Percentiles rank a stretch among this genome's conserved stretches.
Evolutionary conservation across 2,329 filamentous ascomycete genomes (phyloP).

Genomic region (Diaporthe helianthi): DNA sequence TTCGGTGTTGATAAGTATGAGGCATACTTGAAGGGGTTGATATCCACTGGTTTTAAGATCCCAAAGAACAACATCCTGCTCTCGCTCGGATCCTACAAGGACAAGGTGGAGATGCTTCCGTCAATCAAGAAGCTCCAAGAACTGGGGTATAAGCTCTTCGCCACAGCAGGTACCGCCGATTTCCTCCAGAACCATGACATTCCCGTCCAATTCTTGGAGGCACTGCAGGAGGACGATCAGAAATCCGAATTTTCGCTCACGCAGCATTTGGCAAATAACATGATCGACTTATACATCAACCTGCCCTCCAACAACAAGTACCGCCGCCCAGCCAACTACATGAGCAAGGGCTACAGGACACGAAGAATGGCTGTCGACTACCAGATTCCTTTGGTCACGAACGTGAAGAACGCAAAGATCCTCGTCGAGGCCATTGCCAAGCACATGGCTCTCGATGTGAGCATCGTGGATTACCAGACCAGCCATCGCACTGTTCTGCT

Average conservation of each 20-base stretch:
- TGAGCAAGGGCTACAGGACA: conserved; percentile 97
- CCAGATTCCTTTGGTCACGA: conserved; percentile 95
- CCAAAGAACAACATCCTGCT: conserved; percentile 95
- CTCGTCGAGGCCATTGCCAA: conserved; percentile 92
- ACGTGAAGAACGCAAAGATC: conserved; percentile 99
- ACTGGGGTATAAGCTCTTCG: conserved; percentile 94
- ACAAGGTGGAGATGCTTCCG: conserved; percentile 96
- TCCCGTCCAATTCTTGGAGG: conserved; percentile 91
- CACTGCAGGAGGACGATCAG: conserved; percentile 82
- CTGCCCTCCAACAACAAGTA: conserved; percentile 98
- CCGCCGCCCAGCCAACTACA: conserved; percentile 94
- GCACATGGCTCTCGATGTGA: conserved; percentile 84
- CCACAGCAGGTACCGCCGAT: conserved; percentile 94
- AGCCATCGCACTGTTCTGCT: conserved; percentile 80
- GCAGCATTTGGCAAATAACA: conserved; percentile 95
- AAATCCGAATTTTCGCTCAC: conserved; percentile 97
- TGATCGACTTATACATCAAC: conserved; percentile 99
- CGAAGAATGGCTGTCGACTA: conserved; percentile 97
- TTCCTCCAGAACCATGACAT: conserved; percentile 94
- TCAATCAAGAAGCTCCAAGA: conserved; percentile 89
- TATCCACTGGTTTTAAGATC: conserved; percentile 95
- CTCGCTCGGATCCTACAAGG: conserved; percentile 96
- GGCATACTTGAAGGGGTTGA: conserved; percentile 93
- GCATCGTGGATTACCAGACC: conserved; percentile 87
- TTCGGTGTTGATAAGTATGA: conserved; percentile 97